These are phyloP conservation scores for Sphagnum magellanicum DNA, from an alignment of 228 moss, liverwort and hornwort species.

Conservation along the genomic window DNA sequence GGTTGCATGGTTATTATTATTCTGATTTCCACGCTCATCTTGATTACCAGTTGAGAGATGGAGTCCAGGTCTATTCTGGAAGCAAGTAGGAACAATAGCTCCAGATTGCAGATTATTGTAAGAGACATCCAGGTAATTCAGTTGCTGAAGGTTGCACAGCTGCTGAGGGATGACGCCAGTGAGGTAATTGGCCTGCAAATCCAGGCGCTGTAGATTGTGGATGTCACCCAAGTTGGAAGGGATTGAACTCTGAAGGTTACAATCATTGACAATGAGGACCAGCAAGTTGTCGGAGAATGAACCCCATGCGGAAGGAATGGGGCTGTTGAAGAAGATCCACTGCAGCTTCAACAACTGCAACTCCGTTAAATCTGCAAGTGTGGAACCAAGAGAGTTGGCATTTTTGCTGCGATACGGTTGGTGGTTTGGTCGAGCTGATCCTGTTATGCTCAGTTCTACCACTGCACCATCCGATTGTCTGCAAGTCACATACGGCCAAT, in stretches of 20 bases:
- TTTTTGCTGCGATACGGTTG: constrained; percentile 16
- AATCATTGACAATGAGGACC: constrained; percentile 38
- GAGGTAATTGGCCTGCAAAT: constrained; percentile 46
- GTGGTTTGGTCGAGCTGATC: constrained; percentile 14
- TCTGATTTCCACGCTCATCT: constrained; percentile 17
- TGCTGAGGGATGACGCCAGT: constrained; percentile 55
- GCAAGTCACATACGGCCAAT: constrained; percentile 38
- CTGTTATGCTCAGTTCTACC: constrained; percentile 16
- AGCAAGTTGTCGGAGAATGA: constrained; percentile 34
- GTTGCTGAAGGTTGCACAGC: constrained; percentile 16
- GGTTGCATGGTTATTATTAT: too few species aligned
- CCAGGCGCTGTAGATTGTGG: constrained; percentile 29
- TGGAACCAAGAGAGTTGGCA: constrained; percentile 5
- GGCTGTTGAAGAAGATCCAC: constrained; percentile 45
- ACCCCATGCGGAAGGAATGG: constrained; percentile 43
- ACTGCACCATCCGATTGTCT: constrained; percentile 31
- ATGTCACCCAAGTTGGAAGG: constrained; percentile 43
- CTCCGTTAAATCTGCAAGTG: constrained; percentile 25
- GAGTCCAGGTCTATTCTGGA: constrained; percentile 20
- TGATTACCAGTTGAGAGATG: constrained; percentile 23
- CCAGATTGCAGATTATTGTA: constrained; percentile 41
- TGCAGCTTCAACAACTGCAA: constrained; percentile 41
- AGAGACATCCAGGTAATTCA: constrained; percentile 49
- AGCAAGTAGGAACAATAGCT: constrained; percentile 33
- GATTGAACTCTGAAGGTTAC: constrained; percentile 43